Evolutionary conservation across 176 grass and related monocot species (phyloP), one percentile per base, ranked within the genome.

Genomic region (Oryza rufipogon): DNA sequence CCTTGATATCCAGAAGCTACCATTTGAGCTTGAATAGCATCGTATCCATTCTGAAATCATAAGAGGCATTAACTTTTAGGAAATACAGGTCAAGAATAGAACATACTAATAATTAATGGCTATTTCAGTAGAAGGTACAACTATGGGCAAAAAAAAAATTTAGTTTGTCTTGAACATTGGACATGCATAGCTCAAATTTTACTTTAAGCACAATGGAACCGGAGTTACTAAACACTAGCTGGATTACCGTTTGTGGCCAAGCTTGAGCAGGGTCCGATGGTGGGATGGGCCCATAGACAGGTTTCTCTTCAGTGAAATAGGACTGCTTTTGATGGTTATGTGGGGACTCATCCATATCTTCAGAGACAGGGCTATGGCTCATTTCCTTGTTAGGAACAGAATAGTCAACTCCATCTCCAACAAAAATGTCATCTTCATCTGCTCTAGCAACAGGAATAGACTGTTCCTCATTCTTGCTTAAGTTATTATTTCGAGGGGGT

Each of bases 341-440:
- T 78, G 91, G 89, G 36, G 89, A 98, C 75, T 89, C 91, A 34
- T 93, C 93, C 93, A 95, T 98, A 80, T 95, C 96, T 58, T 95
- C 93, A 26, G 91, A 90, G 81, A 94, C 75, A 25, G 91, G 96
- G 77, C 96, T 98, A 68, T 77, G 83, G 34, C 90, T 92, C 89
- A 90, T 89, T 73, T 95, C 93, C 77, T 98, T 98, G 75, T 77
- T 92, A 82, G 93, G 96, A 85, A 98, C 66, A 74, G 71, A 41
- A 83, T 98, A 98, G 17, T 95, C 93, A 78, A 94, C 79, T 76
- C 96, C 93, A 86, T 95, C 96, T 77, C 96, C 89, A 52, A 95
- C 11, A 56, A 98, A 98, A 87, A 98, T 98, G 73, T 96, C 93
- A 42, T 98, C 87, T 7, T 90, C 93, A 16, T 92, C 89, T 66